Percentiles rank a stretch among this genome's conserved stretches.
phyloP scores from a whole-genome alignment of 139 green algal genomes.

The Zygnema circumcarinatum region DNA sequence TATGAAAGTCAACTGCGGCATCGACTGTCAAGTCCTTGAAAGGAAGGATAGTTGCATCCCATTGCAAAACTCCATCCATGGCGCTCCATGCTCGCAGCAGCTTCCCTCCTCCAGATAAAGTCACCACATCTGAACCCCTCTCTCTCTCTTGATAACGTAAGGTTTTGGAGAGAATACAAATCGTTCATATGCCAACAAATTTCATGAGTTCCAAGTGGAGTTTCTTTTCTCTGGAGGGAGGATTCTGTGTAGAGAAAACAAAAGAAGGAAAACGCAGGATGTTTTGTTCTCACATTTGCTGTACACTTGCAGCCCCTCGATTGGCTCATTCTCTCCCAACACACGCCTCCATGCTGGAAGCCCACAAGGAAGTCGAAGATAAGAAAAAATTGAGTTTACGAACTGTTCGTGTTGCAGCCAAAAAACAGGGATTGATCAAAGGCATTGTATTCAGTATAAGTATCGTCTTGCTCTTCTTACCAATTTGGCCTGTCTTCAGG shows the following conservation, averaged over 20 bases:
- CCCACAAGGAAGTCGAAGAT: background rate
- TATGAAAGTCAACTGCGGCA: background rate
- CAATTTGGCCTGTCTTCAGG: conserved; percentile 30
- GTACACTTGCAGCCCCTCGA: background rate
- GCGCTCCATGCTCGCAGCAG: conserved; percentile 5
- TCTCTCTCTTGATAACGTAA: too few species aligned
- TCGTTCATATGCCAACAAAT: too few species aligned
- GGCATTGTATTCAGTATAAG: background rate
- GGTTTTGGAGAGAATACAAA: too few species aligned
- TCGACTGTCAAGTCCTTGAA: background rate
- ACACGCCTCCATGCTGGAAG: conserved; percentile 12
- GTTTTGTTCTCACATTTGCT: conserved; percentile 2
- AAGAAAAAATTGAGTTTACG: background rate
- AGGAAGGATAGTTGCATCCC: conserved; percentile 10
- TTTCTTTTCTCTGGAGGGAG: too few species aligned
- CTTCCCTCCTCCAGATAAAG: background rate
- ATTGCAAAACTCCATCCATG: background rate
- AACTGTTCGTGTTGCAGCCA: background rate
- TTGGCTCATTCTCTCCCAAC: background rate
- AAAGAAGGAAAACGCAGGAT: too few species aligned
- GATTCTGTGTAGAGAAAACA: too few species aligned
- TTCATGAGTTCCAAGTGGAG: too few species aligned
- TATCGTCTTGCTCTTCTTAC: conserved; percentile 29
- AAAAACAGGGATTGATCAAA: background rate
- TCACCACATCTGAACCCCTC: conserved; percentile 23